Evolutionary conservation across 345 rosid genomes (phyloP), one percentile per base, ranked within the genome.

Genomic region (Pugionium cornutum): DNA sequence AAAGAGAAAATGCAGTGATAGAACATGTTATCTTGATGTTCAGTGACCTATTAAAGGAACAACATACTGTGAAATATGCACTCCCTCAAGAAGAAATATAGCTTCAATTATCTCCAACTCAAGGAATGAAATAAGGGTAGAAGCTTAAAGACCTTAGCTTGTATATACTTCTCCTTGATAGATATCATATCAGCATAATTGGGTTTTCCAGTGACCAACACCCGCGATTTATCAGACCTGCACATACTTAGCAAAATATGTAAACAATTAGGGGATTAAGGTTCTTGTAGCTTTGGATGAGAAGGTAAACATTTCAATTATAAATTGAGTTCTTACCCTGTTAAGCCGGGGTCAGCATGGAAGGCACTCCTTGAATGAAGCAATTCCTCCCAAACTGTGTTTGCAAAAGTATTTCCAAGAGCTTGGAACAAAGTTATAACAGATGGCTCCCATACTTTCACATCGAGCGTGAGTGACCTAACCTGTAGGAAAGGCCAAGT

Each of bases 331-430:
- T 50, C 37, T 39, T 82, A 90, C 97, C 91, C 81, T 39, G 85
- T 41, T 7, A 83, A 70, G 54, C 79, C 73, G 58, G 80, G 80
- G 58, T 87, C 91, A 68, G 80, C 84, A 69, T 83, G 95, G 58
- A 78, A 78, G 80, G 84, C 70, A 68, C 78, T 80, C 74, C 91
- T 94, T 62, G 99, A 87, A 71, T 83, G 96, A 83, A 95, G 78
- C 45, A 87, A 67, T 66, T 95, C 98, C 89, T 95, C 97, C 99
- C 99, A 95, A 48, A 95, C 92, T 46, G 94, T 87, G 82, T 95
- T 91, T 30, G 91, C 94, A 51, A 81, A 95, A 37, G 88, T 78
- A 77, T 91, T 95, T 35, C 99, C 98, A 64, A 95, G 76, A 64
- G 98, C 89, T 80, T 87, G 98, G 81, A 95, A 95, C 86, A 95